Percentiles rank a stretch among this genome's conserved stretches.
These are phyloP conservation scores for Clausena lansium DNA, from an alignment of 345 rosid species.

Conservation along the genomic window DNA sequence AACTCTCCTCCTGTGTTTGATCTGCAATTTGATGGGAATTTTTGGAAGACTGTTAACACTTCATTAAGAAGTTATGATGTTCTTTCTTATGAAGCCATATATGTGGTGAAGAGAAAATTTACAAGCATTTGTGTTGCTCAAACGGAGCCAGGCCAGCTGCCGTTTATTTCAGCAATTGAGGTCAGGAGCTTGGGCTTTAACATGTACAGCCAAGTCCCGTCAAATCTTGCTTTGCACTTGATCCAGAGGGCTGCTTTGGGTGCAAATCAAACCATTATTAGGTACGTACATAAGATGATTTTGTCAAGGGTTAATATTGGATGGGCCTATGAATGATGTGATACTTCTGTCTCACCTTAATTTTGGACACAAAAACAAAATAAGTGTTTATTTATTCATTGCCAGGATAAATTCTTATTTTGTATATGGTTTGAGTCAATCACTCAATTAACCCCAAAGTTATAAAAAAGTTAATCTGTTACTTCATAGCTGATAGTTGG, in stretches of 20 bases:
- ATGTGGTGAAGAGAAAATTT: conserved; percentile 5
- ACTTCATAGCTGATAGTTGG: too few relatives aligned
- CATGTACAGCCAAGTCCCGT: conserved; percentile 10
- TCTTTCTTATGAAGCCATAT: conserved; percentile 17
- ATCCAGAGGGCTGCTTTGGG: conserved; percentile 4
- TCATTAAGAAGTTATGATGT: background rate
- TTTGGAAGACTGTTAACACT: conserved; percentile 24
- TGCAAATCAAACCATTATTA: background rate
- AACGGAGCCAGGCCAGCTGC: conserved; percentile 25
- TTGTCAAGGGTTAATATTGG: too few relatives aligned
- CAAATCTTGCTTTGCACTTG: conserved; percentile 16
- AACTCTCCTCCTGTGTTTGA: conserved; percentile 26
- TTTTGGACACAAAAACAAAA: too few relatives aligned
- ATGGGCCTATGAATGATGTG: too few relatives aligned
- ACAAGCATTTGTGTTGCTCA: conserved; percentile 29
- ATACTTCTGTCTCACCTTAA: too few relatives aligned
- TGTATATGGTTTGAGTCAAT: too few relatives aligned
- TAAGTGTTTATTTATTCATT: too few relatives aligned
- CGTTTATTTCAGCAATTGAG: conserved; percentile 32
- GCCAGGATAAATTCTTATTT: too few relatives aligned
- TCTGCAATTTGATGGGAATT: conserved; percentile 24
- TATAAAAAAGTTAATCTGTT: too few relatives aligned
- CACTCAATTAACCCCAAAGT: too few relatives aligned
- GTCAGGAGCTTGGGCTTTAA: conserved; percentile 15
- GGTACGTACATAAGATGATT: background rate